Evolutionary conservation across 2,329 filamentous ascomycete genomes (phyloP), one percentile per base, ranked within the genome.

Genomic region (Verticillium isaacii): DNA sequence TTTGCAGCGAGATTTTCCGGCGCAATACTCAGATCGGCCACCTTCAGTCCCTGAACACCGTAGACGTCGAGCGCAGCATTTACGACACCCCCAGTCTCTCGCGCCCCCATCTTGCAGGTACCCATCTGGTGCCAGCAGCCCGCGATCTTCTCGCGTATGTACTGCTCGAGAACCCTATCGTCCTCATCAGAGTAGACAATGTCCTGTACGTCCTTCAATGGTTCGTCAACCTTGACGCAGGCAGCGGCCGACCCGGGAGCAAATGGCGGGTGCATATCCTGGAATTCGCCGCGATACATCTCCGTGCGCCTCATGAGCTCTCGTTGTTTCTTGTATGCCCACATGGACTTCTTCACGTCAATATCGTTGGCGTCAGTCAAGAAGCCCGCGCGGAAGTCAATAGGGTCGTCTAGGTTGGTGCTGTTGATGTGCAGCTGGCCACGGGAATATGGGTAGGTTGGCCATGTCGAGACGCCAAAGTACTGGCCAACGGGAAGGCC

Each of bases 271-370:
- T 82, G 79, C 1, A 72, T 67, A 3, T 68, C 60, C 4, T 73
- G 68, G 2, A 77, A 52, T 70, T 83, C 77, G 68, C 83, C 76
- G 61, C 77, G 67, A 72, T 82, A 87, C 62, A 79, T 75, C 2
- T 78, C 71, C 68, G 84, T 82, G 15, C 85, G 82, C 2, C 86
- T 81, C 25, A 79, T 75, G 60, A 89, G 80, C 70, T 88, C 86
- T 2, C 87, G 83, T 45, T 80, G 78, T 65, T 82, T 83, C 73
- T 89, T 89, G 76, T 89, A 89, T 1, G 76, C 80, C 85, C 86
- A 89, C 12, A 86, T 66, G 14, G 84, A 80, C 67, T 80, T 84
- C 69, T 82, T 82, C 32, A 88, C 36, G 68, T 89, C 86, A 29
- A 84, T 70, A 1, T 77, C 76, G 29, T 79, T 58, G 14, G 74